Conservation (phyloP, 2,329 filamentous ascomycete species). For the Cytospora paraplurivora region DNA sequence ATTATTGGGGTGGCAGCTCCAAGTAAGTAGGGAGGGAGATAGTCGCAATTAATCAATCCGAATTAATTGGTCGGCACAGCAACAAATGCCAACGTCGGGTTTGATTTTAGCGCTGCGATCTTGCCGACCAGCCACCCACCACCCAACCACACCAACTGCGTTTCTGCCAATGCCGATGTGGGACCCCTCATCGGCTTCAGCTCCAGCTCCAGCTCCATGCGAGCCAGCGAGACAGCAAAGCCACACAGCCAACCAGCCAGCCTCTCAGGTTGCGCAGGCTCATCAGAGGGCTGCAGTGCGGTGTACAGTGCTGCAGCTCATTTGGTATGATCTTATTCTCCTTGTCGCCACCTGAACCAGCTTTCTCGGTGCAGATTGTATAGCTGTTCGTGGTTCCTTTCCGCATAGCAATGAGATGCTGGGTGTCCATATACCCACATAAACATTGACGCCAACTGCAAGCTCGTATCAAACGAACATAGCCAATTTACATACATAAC, state of each 20-base stretch:
- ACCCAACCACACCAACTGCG: conserved; percentile 6
- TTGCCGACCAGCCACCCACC: conserved; percentile 7
- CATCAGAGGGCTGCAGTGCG: not conserved
- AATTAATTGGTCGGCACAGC: conserved; percentile 21
- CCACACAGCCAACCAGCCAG: not conserved
- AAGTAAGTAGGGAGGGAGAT: not conserved
- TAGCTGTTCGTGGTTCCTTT: not conserved
- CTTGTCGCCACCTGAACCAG: not conserved
- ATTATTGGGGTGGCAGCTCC: too few relatives aligned
- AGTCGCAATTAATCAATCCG: not conserved
- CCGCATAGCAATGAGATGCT: not conserved
- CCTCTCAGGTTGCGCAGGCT: not conserved
- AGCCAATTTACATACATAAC: not conserved
- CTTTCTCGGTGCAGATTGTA: not conserved
- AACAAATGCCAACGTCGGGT: conserved; percentile 12
- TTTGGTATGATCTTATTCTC: not conserved
- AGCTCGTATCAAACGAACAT: not conserved
- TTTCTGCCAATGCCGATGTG: not conserved
- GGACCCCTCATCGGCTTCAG: conserved; percentile 6
- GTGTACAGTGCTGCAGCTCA: not conserved
- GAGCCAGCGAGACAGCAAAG: not conserved
- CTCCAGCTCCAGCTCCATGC: not conserved
- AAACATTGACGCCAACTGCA: not conserved
- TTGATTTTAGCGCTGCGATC: conserved; percentile 15
- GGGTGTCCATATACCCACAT: not conserved